Conservation (phyloP, 306 rosid species). For the Cucurbita pepo region DNA sequence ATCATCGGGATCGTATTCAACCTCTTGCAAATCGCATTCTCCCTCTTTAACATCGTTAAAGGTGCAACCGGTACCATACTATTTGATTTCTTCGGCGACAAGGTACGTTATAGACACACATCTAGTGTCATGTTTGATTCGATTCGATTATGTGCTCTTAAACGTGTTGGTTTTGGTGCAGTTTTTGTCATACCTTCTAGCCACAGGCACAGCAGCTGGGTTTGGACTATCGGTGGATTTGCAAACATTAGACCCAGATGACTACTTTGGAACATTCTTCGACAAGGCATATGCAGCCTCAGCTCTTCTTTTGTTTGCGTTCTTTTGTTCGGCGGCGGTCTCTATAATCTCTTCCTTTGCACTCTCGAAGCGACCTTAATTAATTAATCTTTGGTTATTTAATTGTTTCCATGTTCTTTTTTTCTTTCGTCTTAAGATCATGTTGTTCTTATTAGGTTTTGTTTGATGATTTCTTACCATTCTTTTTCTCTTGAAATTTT, state of each 20-base stretch:
- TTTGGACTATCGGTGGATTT: constrained; percentile 16
- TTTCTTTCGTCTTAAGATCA: too few species aligned
- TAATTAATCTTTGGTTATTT: neutral
- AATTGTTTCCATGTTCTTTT: too few species aligned
- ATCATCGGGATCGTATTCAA: constrained; percentile 26
- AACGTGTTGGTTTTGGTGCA: neutral
- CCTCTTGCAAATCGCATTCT: constrained; percentile 31
- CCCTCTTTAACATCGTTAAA: constrained; percentile 15
- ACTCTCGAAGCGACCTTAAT: constrained; percentile 7
- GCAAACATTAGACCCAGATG: neutral
- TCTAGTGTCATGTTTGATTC: too few species aligned
- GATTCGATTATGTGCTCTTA: too few species aligned
- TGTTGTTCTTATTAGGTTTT: too few species aligned
- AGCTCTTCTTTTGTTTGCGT: constrained; percentile 30
- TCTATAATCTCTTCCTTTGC: constrained; percentile 37
- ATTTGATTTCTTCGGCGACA: constrained; percentile 50
- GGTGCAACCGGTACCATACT: constrained; percentile 12
- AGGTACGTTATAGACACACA: constrained; percentile 18
- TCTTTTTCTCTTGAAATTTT: too few species aligned
- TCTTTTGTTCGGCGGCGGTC: constrained; percentile 27
- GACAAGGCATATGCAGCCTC: constrained; percentile 36
- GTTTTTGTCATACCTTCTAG: constrained; percentile 43
- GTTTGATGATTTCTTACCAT: too few species aligned
- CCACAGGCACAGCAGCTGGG: constrained; percentile 51
- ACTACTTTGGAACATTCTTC: constrained; percentile 8